A percentile compares a stretch with the other conserved stretches of the same genome.
These are phyloP conservation scores for Reticulascus tulasneorum DNA, from an alignment of 2,329 filamentous ascomycete species.

Conservation along the genomic window DNA sequence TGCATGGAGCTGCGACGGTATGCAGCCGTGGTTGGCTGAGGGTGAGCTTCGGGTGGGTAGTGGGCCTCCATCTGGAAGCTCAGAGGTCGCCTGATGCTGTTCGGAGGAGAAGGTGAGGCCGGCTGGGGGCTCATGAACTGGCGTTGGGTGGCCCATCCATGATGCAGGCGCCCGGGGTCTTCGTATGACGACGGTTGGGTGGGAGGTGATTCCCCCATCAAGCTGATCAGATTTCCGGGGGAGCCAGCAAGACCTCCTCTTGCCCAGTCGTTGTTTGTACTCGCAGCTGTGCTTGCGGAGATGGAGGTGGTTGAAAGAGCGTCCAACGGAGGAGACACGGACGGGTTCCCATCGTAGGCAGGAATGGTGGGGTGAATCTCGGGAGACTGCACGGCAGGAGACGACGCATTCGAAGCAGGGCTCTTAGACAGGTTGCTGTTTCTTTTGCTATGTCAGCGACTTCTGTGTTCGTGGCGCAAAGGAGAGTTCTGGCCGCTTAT, in stretches of 20 bases:
- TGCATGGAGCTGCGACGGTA: slow-evolving; percentile 46
- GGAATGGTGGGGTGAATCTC: slow-evolving; percentile 35
- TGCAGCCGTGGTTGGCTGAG: slow-evolving; percentile 28
- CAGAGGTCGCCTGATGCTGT: slow-evolving; percentile 16
- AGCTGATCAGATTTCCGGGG: slow-evolving; percentile 49
- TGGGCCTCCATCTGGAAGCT: slow-evolving; percentile 52
- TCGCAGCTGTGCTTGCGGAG: slow-evolving; percentile 43
- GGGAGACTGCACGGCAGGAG: slow-evolving; percentile 41
- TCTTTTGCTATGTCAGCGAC: slow-evolving; percentile 15
- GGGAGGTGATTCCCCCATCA: slow-evolving; percentile 49
- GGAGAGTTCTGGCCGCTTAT: slow-evolving; percentile 11
- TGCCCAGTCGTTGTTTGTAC: slow-evolving; percentile 43
- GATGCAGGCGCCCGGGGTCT: slow-evolving; percentile 38
- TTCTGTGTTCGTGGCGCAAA: background rate
- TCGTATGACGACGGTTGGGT: slow-evolving; percentile 51
- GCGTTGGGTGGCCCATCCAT: slow-evolving; percentile 43
- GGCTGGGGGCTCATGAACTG: slow-evolving; percentile 40
- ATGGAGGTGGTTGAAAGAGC: slow-evolving; percentile 46
- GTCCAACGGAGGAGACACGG: slow-evolving; percentile 43
- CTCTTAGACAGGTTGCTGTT: slow-evolving; percentile 29
- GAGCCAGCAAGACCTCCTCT: slow-evolving; percentile 42
- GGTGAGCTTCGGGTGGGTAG: slow-evolving; percentile 37
- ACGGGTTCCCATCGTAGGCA: slow-evolving; percentile 38
- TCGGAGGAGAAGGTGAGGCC: slow-evolving; percentile 35
- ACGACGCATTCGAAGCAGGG: slow-evolving; percentile 25